phyloP scores from a whole-genome alignment of 169 alveolate genomes.

The Plasmodium gallinaceum region DNA sequence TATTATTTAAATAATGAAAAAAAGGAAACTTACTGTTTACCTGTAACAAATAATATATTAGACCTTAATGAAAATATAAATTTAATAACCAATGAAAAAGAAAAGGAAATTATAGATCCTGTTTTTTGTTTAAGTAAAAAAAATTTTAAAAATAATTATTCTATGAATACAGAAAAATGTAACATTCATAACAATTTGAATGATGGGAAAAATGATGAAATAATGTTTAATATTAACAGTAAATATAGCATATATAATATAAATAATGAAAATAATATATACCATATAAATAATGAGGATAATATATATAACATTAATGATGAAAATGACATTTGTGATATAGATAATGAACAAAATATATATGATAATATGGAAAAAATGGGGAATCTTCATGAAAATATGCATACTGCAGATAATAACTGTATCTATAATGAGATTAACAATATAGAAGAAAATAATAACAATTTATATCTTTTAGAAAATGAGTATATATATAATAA shows the following conservation, averaged over 20 bases:
- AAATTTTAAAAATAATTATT: slow-evolving; percentile 11
- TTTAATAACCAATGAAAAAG: slow-evolving; percentile 11
- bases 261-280: slow-evolving; percentile 4
- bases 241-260: background rate
- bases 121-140: slow-evolving; percentile 12
- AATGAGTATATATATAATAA: slow-evolving; percentile 14
- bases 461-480: background rate
- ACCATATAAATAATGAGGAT: background rate
- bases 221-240: slow-evolving; percentile 2
- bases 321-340: slow-evolving; percentile 14
- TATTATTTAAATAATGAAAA: slow-evolving; percentile 6
- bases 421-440: background rate
- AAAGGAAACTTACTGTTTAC: slow-evolving; percentile 10
- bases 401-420: background rate
- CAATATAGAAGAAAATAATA: background rate
- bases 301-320: background rate
- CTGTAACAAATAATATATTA: slow-evolving; percentile 11
- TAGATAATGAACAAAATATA: slow-evolving; percentile 16
- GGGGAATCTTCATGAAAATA: background rate
- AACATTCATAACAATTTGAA: slow-evolving; percentile 3
- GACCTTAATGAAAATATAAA: slow-evolving; percentile 8
- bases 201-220: slow-evolving; percentile 20
- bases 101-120: slow-evolving; percentile 8
- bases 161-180: background rate
- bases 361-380: slow-evolving; percentile 11